Conservation (phyloP, 345 rosid genomes). For the Clausena lansium region DNA sequence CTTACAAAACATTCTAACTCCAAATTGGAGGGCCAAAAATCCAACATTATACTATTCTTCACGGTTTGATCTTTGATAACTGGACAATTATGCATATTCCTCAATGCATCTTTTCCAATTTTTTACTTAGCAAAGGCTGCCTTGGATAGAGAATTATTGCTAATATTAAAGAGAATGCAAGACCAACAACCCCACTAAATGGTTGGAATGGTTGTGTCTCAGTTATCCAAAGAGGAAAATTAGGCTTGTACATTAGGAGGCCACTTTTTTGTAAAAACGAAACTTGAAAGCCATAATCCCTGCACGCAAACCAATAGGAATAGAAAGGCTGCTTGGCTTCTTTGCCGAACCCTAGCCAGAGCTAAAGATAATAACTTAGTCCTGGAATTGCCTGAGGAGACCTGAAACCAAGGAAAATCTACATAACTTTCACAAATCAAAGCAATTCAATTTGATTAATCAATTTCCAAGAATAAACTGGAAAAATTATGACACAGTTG, state of each 20-base stretch:
- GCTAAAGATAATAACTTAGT: constrained; percentile 71
- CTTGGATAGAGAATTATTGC: constrained; percentile 66
- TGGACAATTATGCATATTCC: constrained; percentile 10
- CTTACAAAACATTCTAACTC: constrained; percentile 7
- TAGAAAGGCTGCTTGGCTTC: constrained; percentile 52
- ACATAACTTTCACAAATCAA: neutral
- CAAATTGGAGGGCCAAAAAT: neutral
- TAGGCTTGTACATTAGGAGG: constrained; percentile 41
- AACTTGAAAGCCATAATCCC: constrained; percentile 71
- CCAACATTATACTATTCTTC: neutral
- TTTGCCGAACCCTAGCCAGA: constrained; percentile 59
- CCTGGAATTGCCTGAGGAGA: constrained; percentile 70
- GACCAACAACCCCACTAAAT: constrained; percentile 74
- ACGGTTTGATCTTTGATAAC: neutral
- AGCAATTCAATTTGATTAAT: neutral
- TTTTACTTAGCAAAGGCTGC: constrained; percentile 23
- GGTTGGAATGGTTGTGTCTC: constrained; percentile 74
- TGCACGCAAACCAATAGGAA: constrained; percentile 68
- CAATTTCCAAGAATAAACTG: neutral
- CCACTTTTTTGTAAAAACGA: constrained; percentile 63
- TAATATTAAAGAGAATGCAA: constrained; percentile 46
- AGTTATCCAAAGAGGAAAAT: constrained; percentile 57
- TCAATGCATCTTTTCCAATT: neutral
- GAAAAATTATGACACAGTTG: neutral
- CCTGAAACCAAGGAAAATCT: constrained; percentile 39